Evolutionary conservation across 108 stramenopile genomes (phyloP).

Genomic region (Parietichytrium sp.): DNA sequence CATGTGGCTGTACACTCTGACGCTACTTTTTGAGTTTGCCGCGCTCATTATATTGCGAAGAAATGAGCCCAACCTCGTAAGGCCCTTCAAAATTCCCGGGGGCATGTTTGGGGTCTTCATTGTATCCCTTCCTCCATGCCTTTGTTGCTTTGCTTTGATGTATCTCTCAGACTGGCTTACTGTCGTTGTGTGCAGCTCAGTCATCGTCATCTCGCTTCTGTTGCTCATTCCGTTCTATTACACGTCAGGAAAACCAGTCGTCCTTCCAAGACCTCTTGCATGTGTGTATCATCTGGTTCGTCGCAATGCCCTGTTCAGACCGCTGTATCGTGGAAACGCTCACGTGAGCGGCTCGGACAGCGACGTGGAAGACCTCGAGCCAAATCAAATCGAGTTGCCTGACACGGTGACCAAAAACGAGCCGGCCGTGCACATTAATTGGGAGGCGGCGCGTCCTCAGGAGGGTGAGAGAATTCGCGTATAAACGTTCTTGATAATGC

Average conservation of each 20-base stretch:
- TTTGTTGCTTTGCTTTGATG: not conserved
- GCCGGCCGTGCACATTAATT: not conserved
- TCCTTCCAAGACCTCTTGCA: not conserved
- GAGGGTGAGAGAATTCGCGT: too few relatives aligned
- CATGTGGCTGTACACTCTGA: conserved; percentile 27
- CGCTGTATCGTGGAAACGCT: not conserved
- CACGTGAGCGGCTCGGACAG: not conserved
- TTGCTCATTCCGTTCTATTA: conserved; percentile 24
- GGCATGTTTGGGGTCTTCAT: not conserved
- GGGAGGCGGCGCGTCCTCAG: too few relatives aligned
- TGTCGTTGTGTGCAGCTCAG: not conserved
- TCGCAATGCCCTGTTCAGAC: not conserved
- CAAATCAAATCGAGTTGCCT: not conserved
- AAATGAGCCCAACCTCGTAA: not conserved
- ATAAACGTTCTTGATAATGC: too few relatives aligned
- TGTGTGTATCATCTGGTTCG: not conserved
- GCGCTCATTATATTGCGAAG: conserved; percentile 13
- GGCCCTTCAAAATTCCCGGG: not conserved
- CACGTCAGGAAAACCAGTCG: not conserved
- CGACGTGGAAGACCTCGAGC: not conserved
- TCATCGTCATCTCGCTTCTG: not conserved
- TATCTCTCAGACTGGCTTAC: not conserved
- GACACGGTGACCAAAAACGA: not conserved
- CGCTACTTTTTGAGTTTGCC: conserved; percentile 20
- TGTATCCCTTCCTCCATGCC: not conserved